A percentile compares a stretch with the other conserved stretches of the same genome.
phyloP scores from a whole-genome alignment of 2,329 filamentous ascomycete species.

The Oidium heveae region DNA sequence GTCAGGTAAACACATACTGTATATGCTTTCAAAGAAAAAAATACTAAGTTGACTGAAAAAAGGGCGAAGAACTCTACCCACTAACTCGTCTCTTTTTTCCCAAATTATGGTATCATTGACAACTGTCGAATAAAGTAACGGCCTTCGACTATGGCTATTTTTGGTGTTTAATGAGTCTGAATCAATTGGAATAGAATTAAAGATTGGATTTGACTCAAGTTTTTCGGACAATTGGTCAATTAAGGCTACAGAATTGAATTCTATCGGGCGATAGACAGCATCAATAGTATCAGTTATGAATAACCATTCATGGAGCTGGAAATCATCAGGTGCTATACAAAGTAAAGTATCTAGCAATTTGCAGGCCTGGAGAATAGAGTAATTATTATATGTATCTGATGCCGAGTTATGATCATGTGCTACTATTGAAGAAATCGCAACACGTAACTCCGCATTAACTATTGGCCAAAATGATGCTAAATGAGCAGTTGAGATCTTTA shows the following conservation, averaged over 20 bases:
- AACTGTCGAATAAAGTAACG: conserved; percentile 18
- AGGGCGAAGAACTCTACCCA: conserved; percentile 55
- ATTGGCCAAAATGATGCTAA: conserved; percentile 74
- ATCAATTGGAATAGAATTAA: conserved; percentile 7
- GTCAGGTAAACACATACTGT: conserved; percentile 54
- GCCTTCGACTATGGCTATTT: conserved; percentile 11
- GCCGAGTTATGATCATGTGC: conserved; percentile 36
- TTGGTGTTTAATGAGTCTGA: conserved; percentile 7
- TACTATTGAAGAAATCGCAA: conserved; percentile 49
- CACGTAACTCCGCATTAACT: conserved; percentile 64
- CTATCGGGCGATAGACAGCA: conserved; percentile 58
- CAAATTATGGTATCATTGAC: conserved; percentile 29
- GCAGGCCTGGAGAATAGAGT: conserved; percentile 66
- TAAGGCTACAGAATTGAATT: conserved; percentile 46
- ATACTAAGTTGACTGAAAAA: conserved; percentile 89
- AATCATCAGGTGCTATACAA: conserved; percentile 72
- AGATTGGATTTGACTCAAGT: conserved; percentile 18
- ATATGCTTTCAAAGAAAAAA: conserved; percentile 76
- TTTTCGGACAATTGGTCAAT: conserved; percentile 67
- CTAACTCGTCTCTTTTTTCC: conserved; percentile 40
- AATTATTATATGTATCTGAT: conserved; percentile 50
- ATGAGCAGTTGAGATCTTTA: conserved; percentile 57
- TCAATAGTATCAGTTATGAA: conserved; percentile 95
- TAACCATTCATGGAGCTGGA: conserved; percentile 94
- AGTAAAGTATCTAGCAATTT: conserved; percentile 83